A percentile compares a stretch with the other conserved stretches of the same genome.
These are phyloP conservation scores for Serendipita indica DNA, from an alignment of 768 basidiomycete species.

Conservation along the genomic window DNA sequence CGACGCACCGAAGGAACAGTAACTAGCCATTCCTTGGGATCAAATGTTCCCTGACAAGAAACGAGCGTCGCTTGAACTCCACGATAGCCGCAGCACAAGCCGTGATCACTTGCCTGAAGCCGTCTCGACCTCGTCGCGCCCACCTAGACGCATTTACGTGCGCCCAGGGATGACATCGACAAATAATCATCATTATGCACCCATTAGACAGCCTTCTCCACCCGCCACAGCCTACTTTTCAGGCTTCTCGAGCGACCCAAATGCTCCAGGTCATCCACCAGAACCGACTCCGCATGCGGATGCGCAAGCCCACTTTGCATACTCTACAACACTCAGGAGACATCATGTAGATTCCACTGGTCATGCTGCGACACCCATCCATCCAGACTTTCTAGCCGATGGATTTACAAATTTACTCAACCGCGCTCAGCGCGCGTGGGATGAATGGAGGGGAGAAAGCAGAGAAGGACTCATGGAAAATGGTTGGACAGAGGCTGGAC, in stretches of 20 bases:
- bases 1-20: too few species aligned
- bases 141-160: not conserved
- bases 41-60: slow-evolving; percentile 1
- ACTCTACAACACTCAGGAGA: slow-evolving; percentile 63
- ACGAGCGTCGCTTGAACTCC: not conserved
- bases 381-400: slow-evolving; percentile 6
- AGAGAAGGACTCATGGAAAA: slow-evolving; percentile 23
- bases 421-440: not conserved
- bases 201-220: slow-evolving; percentile 31
- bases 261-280: slow-evolving; percentile 19
- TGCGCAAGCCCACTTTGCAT: slow-evolving; percentile 63
- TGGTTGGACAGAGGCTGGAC: slow-evolving; percentile 21
- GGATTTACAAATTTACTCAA: not conserved
- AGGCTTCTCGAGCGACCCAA: slow-evolving; percentile 31
- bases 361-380: not conserved
- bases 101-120: slow-evolving; percentile 2
- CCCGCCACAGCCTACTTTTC: slow-evolving; percentile 75
- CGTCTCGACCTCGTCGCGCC: not conserved
- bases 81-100: not conserved
- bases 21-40: too few species aligned
- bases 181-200: not conserved
- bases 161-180: not conserved
- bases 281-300: slow-evolving; percentile 45
- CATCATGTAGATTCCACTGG: slow-evolving; percentile 38
- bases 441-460: not conserved